Evolutionary conservation across 2,329 filamentous ascomycete genomes (phyloP).

Genomic region (Fusarium siculi): DNA sequence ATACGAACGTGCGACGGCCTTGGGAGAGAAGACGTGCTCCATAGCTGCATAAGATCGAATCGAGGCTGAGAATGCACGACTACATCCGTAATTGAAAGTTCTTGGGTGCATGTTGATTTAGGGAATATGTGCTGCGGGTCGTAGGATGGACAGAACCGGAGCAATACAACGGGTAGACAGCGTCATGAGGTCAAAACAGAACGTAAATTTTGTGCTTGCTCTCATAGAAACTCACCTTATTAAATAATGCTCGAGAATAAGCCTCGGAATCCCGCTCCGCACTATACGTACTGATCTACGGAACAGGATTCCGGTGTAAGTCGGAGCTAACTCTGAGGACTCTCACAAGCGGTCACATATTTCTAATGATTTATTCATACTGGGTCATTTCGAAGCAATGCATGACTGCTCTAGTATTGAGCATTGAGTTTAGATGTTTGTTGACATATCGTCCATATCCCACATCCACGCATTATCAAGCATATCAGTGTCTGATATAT

Average conservation of each 20-base stretch:
- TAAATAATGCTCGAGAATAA: background rate
- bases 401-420: background rate
- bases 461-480: slow-evolving; percentile 30
- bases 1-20: slow-evolving; percentile 22
- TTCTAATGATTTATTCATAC: background rate
- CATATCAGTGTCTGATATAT: slow-evolving; percentile 13
- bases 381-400: background rate
- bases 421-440: background rate
- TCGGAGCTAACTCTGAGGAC: background rate
- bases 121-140: background rate
- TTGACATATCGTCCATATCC: slow-evolving; percentile 13
- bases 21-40: slow-evolving; percentile 17
- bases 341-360: background rate
- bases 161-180: background rate
- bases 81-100: background rate
- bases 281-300: background rate
- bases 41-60: background rate
- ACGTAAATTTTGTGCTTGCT: background rate
- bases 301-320: slow-evolving; percentile 10
- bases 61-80: background rate
- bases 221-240: background rate
- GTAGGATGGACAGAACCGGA: background rate
- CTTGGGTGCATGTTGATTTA: background rate
- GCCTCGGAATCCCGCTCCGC: slow-evolving; percentile 12
- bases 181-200: background rate